Base-by-base conservation (phyloP, 495 filamentous ascomycete genomes). In the Oidiodendron maius region DNA sequence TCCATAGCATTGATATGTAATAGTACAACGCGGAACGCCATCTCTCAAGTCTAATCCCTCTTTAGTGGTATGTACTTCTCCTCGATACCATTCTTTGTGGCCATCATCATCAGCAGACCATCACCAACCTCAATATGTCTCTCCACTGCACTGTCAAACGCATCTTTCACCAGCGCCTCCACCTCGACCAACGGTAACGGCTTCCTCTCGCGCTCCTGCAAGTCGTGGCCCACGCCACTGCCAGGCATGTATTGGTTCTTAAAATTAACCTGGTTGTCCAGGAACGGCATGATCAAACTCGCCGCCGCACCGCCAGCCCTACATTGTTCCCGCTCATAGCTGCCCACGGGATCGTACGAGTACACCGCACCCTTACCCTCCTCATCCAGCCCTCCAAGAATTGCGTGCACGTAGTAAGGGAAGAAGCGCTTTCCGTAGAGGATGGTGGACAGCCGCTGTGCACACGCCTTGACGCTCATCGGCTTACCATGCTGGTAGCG, bases 241-340 rank as follows among this genome's bases (percentile, higher is more conserved):
- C 82, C 84, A 9, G 93, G 93, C 22, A 89, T 73, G 65, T 95
- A 94, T 72, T 97, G 93, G 65, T 98, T 98, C 77, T 97, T 97
- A 76, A 89, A 93, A 70, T 97, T 96, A 71, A 98, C 93, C 67
- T 98, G 94, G 64, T 97, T 98, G 66, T 98, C 93, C 63, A 98
- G 72, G 75, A 98, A 97, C 3, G 93, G 93, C 86, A 96, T 97
- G 65, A 98, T 98, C 69, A 98, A 71, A 56, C 88, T 95, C 30
- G 88, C 85, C 24, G 94, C 93, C n/a, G 93, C 89, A 46, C 93
- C 93, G 16, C 88, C 93, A 16, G 94, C 91, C 28, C 90, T 83
- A 69, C 94, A 96, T 68, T 91, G 86, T 69, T 97, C 93, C 58
- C 93, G 71, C 71, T 97, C 93, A 65, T 96, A 96, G 53, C 87